Evolutionary conservation across 768 basidiomycete genomes (phyloP).

Genomic region (Leccinum pellstonianum): DNA sequence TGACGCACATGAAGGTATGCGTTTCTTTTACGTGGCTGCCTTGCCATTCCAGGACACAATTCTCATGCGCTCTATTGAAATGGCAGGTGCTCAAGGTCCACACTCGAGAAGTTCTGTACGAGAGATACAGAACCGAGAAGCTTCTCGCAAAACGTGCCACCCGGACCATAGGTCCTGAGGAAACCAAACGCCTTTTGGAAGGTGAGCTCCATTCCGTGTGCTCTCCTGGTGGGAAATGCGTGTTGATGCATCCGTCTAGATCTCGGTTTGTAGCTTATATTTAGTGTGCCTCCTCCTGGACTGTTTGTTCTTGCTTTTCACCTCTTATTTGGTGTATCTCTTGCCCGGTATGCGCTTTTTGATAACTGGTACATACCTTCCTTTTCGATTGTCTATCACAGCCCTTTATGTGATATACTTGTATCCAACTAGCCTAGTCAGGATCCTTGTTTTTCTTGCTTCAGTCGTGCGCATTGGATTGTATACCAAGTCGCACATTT

Average conservation of each 20-base stretch:
- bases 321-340: slow-evolving; percentile 9
- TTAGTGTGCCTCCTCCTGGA: slow-evolving; percentile 18
- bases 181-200: slow-evolving; percentile 69
- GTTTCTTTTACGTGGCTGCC: slow-evolving; percentile 20
- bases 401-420: slow-evolving; percentile 23
- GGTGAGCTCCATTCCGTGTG: slow-evolving; percentile 43
- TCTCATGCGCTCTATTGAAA: slow-evolving; percentile 8
- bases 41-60: slow-evolving; percentile 11
- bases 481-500: slow-evolving; percentile 20
- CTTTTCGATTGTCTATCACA: slow-evolving; percentile 7
- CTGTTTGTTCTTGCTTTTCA: slow-evolving; percentile 26
- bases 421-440: slow-evolving; percentile 11
- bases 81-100: slow-evolving; percentile 73
- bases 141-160: slow-evolving; percentile 84
- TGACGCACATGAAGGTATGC: slow-evolving; percentile 76
- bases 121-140: slow-evolving; percentile 90
- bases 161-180: slow-evolving; percentile 70
- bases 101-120: slow-evolving; percentile 89
- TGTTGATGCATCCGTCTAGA: slow-evolving; percentile 35
- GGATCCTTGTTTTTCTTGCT: slow-evolving; percentile 27
- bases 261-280: slow-evolving; percentile 44
- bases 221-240: slow-evolving; percentile 19
- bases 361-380: slow-evolving; percentile 4
- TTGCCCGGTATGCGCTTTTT: slow-evolving; percentile 6
- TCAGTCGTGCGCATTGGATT: slow-evolving; percentile 19